phyloP scores from a whole-genome alignment of 345 rosid species.

The Eucalyptus marginata region DNA sequence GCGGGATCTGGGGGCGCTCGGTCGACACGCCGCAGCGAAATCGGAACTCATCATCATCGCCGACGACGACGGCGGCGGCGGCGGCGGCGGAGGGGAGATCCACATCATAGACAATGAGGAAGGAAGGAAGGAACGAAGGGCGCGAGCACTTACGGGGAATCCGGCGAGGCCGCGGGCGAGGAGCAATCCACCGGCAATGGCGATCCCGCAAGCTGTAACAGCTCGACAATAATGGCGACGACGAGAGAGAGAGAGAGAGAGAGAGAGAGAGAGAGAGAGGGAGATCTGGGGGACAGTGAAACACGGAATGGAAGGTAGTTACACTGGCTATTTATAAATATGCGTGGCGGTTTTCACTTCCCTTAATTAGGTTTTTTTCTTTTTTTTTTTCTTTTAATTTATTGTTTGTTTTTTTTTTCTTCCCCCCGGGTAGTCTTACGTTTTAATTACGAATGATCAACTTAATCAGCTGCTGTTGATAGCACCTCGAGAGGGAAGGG shows the following conservation, averaged over 20 bases:
- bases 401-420: accelerated
- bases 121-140: not conserved
- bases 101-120: not conserved
- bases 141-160: not conserved
- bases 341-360: not conserved
- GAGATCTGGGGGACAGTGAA: not conserved
- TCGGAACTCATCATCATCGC: not conserved
- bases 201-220: not conserved
- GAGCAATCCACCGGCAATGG: not conserved
- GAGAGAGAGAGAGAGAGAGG: too few species aligned
- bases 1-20: not conserved
- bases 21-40: not conserved
- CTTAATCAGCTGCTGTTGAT: not conserved
- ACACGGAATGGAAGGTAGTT: not conserved
- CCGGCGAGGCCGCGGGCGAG: not conserved
- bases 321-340: not conserved
- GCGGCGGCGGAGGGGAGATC: not conserved
- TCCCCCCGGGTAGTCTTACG: not conserved
- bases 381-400: not conserved
- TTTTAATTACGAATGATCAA: not conserved
- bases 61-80: not conserved
- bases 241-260: not conserved
- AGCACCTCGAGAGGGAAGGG: too few species aligned
- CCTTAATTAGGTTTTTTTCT: not conserved
- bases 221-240: not conserved